phyloP scores from a whole-genome alignment of 208 protist genomes.

The Novymonas esmeraldas region DNA sequence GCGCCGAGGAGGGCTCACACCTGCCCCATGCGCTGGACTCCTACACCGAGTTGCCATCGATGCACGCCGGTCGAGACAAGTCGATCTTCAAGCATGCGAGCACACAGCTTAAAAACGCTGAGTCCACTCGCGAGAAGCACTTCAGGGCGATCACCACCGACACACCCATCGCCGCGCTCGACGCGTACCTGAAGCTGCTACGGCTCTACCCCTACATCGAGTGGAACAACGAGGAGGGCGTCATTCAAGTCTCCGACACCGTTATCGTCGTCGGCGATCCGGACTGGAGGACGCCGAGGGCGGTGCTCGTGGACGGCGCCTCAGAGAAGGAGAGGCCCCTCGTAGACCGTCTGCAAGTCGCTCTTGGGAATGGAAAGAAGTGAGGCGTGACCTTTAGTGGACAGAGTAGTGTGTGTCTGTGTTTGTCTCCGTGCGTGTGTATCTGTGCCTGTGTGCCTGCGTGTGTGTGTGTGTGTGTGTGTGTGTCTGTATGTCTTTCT shows the following conservation, averaged over 20 bases:
- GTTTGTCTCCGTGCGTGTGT: background rate
- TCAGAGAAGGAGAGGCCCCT: slow-evolving; percentile 51
- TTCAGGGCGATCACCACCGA: slow-evolving; percentile 50
- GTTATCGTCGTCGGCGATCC: slow-evolving; percentile 77
- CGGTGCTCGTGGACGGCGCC: slow-evolving; percentile 57
- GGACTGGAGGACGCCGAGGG: slow-evolving; percentile 67
- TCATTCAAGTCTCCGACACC: slow-evolving; percentile 72
- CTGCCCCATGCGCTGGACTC: slow-evolving; percentile 65
- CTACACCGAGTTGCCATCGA: slow-evolving; percentile 71
- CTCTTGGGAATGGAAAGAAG: slow-evolving; percentile 55
- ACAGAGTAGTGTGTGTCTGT: background rate
- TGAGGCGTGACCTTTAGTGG: slow-evolving; percentile 23
- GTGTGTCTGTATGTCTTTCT: background rate
- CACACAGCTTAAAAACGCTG: slow-evolving; percentile 67
- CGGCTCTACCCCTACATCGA: slow-evolving; percentile 80
- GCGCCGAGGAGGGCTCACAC: slow-evolving; percentile 39
- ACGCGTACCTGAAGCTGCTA: slow-evolving; percentile 64
- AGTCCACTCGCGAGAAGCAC: slow-evolving; percentile 39
- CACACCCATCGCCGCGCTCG: slow-evolving; percentile 71
- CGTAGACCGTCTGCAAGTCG: slow-evolving; percentile 70
- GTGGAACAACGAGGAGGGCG: slow-evolving; percentile 74
- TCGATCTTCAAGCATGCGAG: slow-evolving; percentile 85
- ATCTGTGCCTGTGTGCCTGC: background rate
- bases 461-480: background rate
- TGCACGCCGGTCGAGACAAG: slow-evolving; percentile 82